Evolutionary conservation across 345 rosid genomes (phyloP).

Genomic region (Linum lewisii): DNA sequence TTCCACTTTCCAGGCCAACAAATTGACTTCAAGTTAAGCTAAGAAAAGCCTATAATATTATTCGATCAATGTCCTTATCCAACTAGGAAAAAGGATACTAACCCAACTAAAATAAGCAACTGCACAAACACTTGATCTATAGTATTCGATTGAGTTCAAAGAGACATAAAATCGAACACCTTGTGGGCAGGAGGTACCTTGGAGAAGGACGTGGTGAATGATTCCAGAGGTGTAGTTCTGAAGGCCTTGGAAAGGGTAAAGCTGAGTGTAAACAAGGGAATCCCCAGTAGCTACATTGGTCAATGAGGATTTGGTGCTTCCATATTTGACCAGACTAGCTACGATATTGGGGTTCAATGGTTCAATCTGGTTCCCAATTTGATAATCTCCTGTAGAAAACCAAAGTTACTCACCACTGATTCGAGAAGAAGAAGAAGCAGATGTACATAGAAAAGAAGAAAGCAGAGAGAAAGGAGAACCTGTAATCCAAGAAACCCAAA

Average conservation of each 20-base stretch:
- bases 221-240: conserved; percentile 75
- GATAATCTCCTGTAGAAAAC: conserved; percentile 43
- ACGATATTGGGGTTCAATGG: conserved; percentile 44
- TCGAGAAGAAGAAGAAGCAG: not conserved
- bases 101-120: no score
- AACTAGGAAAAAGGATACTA: no score
- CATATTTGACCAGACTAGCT: conserved; percentile 54
- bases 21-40: no score
- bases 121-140: no score
- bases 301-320: conserved; percentile 20
- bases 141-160: no score
- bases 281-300: conserved; percentile 38
- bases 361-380: conserved; percentile 32
- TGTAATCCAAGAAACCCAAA: conserved; percentile 91
- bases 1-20: no score
- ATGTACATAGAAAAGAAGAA: not conserved
- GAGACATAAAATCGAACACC: no score
- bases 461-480: conserved; percentile 21
- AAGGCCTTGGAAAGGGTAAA: conserved; percentile 45
- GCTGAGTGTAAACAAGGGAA: conserved; percentile 55
- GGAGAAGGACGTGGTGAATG: conserved; percentile 75
- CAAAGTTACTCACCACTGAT: not conserved
- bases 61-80: no score
- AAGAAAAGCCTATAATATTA: no score
- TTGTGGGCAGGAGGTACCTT: conserved; percentile 20